phyloP scores from a whole-genome alignment of 1,284 basidiomycete genomes.

The Moesziomyces sp. region DNA sequence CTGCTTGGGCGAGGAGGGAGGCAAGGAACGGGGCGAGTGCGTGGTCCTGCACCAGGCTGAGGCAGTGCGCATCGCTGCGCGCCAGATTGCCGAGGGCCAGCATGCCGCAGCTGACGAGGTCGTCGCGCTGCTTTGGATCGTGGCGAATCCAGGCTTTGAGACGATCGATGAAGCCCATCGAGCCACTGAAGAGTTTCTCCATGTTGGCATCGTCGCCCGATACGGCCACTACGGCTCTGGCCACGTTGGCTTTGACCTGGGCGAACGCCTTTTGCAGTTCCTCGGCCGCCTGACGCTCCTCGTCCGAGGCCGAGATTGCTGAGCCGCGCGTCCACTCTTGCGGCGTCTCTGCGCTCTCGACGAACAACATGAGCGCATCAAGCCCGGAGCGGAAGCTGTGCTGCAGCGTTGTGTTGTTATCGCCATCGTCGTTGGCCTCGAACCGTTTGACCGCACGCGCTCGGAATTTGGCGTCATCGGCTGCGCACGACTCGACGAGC shows the following conservation, averaged over 20 bases:
- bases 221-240: slow-evolving; percentile 84
- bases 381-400: slow-evolving; percentile 21
- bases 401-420: slow-evolving; percentile 1
- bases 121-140: slow-evolving; percentile 72
- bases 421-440: background rate
- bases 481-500: slow-evolving; percentile 45
- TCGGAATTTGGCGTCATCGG: slow-evolving; percentile 33
- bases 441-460: slow-evolving; percentile 12
- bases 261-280: slow-evolving; percentile 78
- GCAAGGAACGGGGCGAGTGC: slow-evolving; percentile 49
- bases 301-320: slow-evolving; percentile 4
- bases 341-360: slow-evolving; percentile 46
- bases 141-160: slow-evolving; percentile 80
- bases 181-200: slow-evolving; percentile 73
- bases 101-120: slow-evolving; percentile 82
- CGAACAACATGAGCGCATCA: slow-evolving; percentile 46
- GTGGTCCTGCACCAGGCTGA: slow-evolving; percentile 52
- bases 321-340: slow-evolving; percentile 32
- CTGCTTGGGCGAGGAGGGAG: slow-evolving; percentile 32
- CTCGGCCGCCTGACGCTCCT: slow-evolving; percentile 34
- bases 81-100: slow-evolving; percentile 84
- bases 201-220: slow-evolving; percentile 83
- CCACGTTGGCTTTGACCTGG: slow-evolving; percentile 82
- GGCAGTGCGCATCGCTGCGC: slow-evolving; percentile 68
- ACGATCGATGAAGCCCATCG: slow-evolving; percentile 73